Conservation (phyloP, 306 rosid species). For the Aeschynomene evenia region DNA sequence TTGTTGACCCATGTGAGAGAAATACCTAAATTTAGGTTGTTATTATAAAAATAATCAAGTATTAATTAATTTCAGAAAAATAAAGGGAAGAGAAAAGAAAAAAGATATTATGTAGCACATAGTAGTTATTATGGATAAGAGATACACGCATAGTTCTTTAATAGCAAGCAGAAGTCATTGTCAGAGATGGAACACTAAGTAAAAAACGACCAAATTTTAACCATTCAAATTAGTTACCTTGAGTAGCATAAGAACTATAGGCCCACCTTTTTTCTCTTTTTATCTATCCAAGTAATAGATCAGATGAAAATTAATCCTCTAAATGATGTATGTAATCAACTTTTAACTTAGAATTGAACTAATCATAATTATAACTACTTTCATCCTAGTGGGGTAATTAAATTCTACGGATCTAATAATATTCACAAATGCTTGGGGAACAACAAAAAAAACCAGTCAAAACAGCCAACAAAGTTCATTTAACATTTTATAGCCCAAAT, state of each 20-base stretch:
- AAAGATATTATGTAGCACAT: neutral
- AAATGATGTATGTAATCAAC: neutral
- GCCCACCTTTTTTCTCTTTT: neutral
- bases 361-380: too few species aligned
- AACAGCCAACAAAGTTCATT: too few species aligned
- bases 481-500: too few species aligned
- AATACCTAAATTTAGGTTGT: neutral
- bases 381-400: neutral
- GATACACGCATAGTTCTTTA: constrained; percentile 5
- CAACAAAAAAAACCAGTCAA: too few species aligned
- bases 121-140: constrained; percentile 1
- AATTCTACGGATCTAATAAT: neutral
- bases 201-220: neutral
- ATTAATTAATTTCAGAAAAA: neutral
- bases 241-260: neutral
- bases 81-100: neutral
- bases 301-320: neutral
- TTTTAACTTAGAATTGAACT: neutral
- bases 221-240: neutral
- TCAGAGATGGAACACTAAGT: neutral
- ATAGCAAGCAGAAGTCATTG: constrained; percentile 23
- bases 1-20: neutral
- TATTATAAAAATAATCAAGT: neutral
- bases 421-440: too few species aligned
- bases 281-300: neutral